Conservation (phyloP, 2,329 filamentous ascomycete species). For the Hymenotorrendiella dingleyae region DNA sequence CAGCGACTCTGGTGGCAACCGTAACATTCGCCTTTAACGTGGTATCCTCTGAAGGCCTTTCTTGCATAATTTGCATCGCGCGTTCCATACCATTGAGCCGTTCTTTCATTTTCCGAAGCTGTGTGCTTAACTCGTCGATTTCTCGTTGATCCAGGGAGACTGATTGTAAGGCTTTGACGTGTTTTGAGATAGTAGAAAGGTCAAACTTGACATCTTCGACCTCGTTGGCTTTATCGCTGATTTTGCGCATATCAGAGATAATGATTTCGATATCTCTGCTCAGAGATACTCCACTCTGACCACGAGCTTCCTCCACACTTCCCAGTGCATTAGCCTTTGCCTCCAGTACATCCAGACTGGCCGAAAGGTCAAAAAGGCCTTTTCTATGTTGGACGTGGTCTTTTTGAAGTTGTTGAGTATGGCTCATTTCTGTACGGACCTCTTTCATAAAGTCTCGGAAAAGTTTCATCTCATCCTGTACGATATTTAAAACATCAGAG, state of each 20-base stretch:
- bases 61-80: too few relatives aligned
- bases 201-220: slow-evolving; percentile 24
- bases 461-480: slow-evolving; percentile 25
- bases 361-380: slow-evolving; percentile 7
- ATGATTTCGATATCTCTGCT: slow-evolving; percentile 17
- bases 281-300: slow-evolving; percentile 8
- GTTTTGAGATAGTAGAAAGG: slow-evolving; percentile 3
- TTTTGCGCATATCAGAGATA: slow-evolving; percentile 15
- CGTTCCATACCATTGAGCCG: too few relatives aligned
- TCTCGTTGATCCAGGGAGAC: too few relatives aligned
- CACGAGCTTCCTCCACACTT: slow-evolving; percentile 1
- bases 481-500: slow-evolving; percentile 18
- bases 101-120: too few relatives aligned
- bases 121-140: too few relatives aligned
- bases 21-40: too few relatives aligned
- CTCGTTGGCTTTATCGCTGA: slow-evolving; percentile 22
- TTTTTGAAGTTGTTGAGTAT: slow-evolving; percentile 7
- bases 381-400: slow-evolving; percentile 5
- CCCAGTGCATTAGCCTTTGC: slow-evolving; percentile 4
- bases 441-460: slow-evolving; percentile 29
- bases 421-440: slow-evolving; percentile 20
- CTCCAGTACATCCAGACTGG: slow-evolving; percentile 9
- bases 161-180: not conserved
- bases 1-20: too few relatives aligned
- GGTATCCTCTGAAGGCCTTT: too few relatives aligned